phyloP scores from a whole-genome alignment of 331 rosid species.

The Pyrus hybrid region DNA sequence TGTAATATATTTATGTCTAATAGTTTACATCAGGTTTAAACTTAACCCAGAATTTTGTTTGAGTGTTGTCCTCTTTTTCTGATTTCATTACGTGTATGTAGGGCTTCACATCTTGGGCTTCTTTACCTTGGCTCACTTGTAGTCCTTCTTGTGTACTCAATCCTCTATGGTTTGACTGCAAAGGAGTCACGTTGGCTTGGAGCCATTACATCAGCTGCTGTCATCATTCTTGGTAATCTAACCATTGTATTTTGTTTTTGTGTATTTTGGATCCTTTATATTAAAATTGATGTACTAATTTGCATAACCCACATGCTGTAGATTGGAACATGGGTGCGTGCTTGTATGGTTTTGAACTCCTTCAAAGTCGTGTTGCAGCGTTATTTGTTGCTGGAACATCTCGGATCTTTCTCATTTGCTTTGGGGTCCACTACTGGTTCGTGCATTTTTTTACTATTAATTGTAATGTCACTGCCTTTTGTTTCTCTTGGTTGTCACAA shows the following conservation, averaged over 20 bases:
- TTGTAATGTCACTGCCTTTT: slow-evolving; percentile 9
- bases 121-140: slow-evolving; percentile 86
- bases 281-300: background rate
- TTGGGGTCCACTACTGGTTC: slow-evolving; percentile 96
- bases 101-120: slow-evolving; percentile 95
- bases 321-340: slow-evolving; percentile 99
- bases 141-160: slow-evolving; percentile 89
- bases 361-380: slow-evolving; percentile 77
- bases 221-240: slow-evolving; percentile 76
- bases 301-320: slow-evolving; percentile 26
- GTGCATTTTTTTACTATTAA: slow-evolving; percentile 17
- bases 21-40: background rate
- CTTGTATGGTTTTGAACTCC: slow-evolving; percentile 91
- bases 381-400: slow-evolving; percentile 92
- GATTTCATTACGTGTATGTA: slow-evolving; percentile 28
- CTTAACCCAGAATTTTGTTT: background rate
- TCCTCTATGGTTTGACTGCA: slow-evolving; percentile 87
- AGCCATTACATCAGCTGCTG: slow-evolving; percentile 91
- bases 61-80: background rate
- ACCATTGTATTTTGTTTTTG: slow-evolving; percentile 6
- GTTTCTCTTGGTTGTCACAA: slow-evolving; percentile 22
- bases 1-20: background rate
- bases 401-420: slow-evolving; percentile 94
- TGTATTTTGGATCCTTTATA: slow-evolving; percentile 1
- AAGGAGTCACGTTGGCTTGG: slow-evolving; percentile 95